Percentiles rank a stretch among this genome's conserved stretches.
These are phyloP conservation scores for Caryopteris hybrid DNA, from an alignment of 305 asterid genomes.

Conservation along the genomic window DNA sequence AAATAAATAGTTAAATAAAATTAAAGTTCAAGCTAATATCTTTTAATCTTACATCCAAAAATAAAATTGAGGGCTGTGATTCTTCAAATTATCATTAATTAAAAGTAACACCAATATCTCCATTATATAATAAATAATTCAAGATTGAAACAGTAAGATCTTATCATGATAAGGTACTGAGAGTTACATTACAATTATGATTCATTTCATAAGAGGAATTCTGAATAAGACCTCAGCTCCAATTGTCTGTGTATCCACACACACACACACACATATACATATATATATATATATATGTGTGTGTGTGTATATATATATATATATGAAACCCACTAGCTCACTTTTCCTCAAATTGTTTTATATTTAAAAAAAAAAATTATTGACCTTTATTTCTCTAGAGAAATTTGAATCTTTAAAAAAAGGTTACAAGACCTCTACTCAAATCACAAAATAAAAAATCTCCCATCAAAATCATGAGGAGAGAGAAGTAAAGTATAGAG, in stretches of 20 bases:
- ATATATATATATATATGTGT: slow-evolving; percentile 1
- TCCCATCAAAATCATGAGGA: not conserved
- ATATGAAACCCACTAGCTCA: slow-evolving; percentile 16
- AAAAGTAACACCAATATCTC: too few relatives aligned
- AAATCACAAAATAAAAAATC: not conserved
- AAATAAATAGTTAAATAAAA: too few relatives aligned
- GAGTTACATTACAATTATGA: not conserved
- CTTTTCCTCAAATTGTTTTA: not conserved
- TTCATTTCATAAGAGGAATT: slow-evolving; percentile 4
- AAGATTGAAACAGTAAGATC: too few relatives aligned
- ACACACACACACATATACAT: too few relatives aligned
- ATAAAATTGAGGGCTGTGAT: too few relatives aligned
- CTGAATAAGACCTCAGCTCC: slow-evolving; percentile 13
- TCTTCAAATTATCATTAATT: too few relatives aligned
- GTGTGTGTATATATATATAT: slow-evolving; percentile 8
- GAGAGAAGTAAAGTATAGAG: not conserved
- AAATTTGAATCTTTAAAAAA: slow-evolving; percentile 3
- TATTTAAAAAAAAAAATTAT: not conserved
- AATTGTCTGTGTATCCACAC: not conserved
- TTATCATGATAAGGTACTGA: not conserved
- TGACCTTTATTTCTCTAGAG: slow-evolving; percentile 1
- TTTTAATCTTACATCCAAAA: too few relatives aligned
- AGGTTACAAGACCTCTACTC: slow-evolving; percentile 14
- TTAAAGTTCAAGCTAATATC: too few relatives aligned
- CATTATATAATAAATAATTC: too few relatives aligned